These are phyloP conservation scores for Suillus clintonianus DNA, from an alignment of 768 basidiomycete genomes.

Conservation along the genomic window DNA sequence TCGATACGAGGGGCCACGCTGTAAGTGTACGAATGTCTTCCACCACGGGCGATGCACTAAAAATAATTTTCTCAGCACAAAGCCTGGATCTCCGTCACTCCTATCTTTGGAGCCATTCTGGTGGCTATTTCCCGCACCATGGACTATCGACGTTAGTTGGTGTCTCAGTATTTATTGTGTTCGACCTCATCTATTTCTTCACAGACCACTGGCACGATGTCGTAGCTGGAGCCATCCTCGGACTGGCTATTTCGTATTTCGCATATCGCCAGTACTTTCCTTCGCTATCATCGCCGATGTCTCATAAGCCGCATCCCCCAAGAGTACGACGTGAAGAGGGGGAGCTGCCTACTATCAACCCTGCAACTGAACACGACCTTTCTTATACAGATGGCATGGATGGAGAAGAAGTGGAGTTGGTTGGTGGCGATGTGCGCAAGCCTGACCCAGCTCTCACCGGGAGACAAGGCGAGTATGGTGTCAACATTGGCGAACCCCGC, in stretches of 20 bases:
- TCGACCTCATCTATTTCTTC: constrained; percentile 8
- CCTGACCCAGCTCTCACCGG: constrained; percentile 9
- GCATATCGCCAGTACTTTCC: constrained; percentile 86
- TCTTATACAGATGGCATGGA: constrained; percentile 17
- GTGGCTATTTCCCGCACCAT: constrained; percentile 88
- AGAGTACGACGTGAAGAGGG: constrained; percentile 51
- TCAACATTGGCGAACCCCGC: constrained; percentile 19
- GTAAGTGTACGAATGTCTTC: constrained; percentile 36
- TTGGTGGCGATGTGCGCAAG: constrained; percentile 14
- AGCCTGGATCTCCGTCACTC: constrained; percentile 81
- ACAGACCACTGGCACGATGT: constrained; percentile 94
- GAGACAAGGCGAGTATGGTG: constrained; percentile 31
- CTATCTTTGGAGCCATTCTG: constrained; percentile 74
- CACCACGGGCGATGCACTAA: constrained; percentile 5
- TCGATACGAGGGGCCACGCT: constrained; percentile 76
- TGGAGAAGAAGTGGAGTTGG: constrained; percentile 29
- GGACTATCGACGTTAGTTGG: constrained; percentile 79
- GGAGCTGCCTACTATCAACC: constrained; percentile 42
- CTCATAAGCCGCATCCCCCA: constrained; percentile 73
- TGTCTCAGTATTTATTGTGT: not conserved
- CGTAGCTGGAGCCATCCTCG: constrained; percentile 74
- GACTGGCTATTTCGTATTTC: constrained; percentile 70
- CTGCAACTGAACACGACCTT: constrained; percentile 6
- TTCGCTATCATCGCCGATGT: constrained; percentile 57
- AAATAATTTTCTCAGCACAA: constrained; percentile 48